A percentile compares a stretch with the other conserved stretches of the same genome.
phyloP scores from a whole-genome alignment of 148 eudicot genomes.

The Tetragonia tetragonoides region DNA sequence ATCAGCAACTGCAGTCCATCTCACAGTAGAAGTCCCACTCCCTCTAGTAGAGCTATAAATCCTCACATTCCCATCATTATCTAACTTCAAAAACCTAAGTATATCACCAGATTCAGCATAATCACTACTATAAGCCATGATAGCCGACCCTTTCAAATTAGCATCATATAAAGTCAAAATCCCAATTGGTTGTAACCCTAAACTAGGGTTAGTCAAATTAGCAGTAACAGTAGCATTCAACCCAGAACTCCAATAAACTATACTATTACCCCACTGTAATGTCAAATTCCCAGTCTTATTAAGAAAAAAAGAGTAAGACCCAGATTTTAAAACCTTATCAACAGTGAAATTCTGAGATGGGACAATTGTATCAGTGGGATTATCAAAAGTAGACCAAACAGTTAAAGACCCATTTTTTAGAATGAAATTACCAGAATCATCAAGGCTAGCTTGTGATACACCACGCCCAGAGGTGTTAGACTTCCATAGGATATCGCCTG shows the following conservation, averaged over 20 bases:
- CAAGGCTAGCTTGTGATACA: slow-evolving; percentile 46
- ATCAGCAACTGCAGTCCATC: slow-evolving; percentile 79
- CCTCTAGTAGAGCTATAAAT: slow-evolving; percentile 53
- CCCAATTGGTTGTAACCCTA: slow-evolving; percentile 48
- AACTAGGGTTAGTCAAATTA: slow-evolving; percentile 43
- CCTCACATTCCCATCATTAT: slow-evolving; percentile 77
- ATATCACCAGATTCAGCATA: slow-evolving; percentile 49
- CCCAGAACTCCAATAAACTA: slow-evolving; percentile 52
- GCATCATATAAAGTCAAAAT: slow-evolving; percentile 45
- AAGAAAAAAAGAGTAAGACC: slow-evolving; percentile 56
- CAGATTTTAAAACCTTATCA: slow-evolving; percentile 39
- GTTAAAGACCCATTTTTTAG: slow-evolving; percentile 42
- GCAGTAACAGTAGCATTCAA: slow-evolving; percentile 45
- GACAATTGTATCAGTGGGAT: slow-evolving; percentile 62
- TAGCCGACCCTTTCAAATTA: slow-evolving; percentile 22
- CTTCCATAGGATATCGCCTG: slow-evolving; percentile 45
- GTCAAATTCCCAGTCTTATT: slow-evolving; percentile 50
- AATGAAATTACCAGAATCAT: slow-evolving; percentile 57
- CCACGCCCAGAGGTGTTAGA: slow-evolving; percentile 51
- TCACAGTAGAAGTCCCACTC: slow-evolving; percentile 25
- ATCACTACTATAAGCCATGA: slow-evolving; percentile 63
- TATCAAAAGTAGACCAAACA: slow-evolving; percentile 71
- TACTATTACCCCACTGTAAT: slow-evolving; percentile 54
- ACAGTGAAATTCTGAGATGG: slow-evolving; percentile 49
- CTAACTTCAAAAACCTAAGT: slow-evolving; percentile 58